These are phyloP conservation scores for Ecytonucleospora hepatopenaei DNA, from an alignment of 371 early-diverging fungal species.

Conservation along the genomic window DNA sequence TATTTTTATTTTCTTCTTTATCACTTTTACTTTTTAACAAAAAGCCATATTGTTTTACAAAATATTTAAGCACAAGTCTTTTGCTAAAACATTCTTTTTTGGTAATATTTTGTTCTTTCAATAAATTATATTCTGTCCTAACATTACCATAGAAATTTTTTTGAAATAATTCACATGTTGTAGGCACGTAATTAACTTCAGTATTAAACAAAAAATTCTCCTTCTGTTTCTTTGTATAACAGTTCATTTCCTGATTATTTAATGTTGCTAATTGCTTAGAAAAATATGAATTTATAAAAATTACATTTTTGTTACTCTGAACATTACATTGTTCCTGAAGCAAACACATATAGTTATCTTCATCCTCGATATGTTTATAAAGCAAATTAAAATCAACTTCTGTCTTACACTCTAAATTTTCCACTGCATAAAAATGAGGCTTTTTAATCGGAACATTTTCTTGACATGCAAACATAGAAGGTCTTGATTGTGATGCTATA, in stretches of 20 bases:
- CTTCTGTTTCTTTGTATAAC: not conserved
- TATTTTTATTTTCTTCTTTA: not conserved
- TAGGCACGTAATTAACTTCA: not conserved
- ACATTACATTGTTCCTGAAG: no score
- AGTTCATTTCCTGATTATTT: not conserved
- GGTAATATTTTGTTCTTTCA: not conserved
- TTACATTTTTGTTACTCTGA: not conserved
- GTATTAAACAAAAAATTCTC: not conserved
- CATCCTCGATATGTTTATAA: slow-evolving; percentile 21
- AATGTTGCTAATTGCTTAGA: slow-evolving; percentile 10
- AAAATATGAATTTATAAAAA: slow-evolving; percentile 8
- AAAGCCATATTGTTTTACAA: not conserved
- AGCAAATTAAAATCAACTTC: slow-evolving; percentile 28
- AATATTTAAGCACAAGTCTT: not conserved
- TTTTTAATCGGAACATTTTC: slow-evolving; percentile 13
- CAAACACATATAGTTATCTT: slow-evolving; percentile 12
- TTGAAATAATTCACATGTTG: slow-evolving; percentile 17
- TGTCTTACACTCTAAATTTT: slow-evolving; percentile 1
- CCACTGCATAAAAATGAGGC: slow-evolving; percentile 2
- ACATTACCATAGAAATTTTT: slow-evolving; percentile 6
- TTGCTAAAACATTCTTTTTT: not conserved
- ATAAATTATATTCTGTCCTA: not conserved
- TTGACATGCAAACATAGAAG: slow-evolving; percentile 11
- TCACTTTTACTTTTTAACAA: not conserved
- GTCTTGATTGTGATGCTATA: slow-evolving; percentile 6